phyloP scores from a whole-genome alignment of 345 rosid genomes.

The Citropsis articulata region DNA sequence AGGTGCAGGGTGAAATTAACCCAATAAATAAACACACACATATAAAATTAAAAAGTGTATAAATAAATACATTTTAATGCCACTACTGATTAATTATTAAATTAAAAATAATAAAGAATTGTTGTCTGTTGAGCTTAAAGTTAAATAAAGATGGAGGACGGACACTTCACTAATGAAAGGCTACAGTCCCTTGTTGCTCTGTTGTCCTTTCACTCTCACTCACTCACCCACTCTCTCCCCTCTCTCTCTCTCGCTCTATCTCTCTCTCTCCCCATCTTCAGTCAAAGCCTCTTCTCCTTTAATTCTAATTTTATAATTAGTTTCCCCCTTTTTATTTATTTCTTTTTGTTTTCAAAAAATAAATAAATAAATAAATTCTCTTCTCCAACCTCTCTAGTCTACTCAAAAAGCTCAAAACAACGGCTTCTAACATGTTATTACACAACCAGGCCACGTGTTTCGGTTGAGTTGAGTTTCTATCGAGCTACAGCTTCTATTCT shows the following conservation, averaged over 20 bases:
- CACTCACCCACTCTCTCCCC: too few species aligned
- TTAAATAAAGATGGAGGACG: too few species aligned
- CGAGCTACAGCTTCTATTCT: neutral
- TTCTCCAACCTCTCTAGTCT: neutral
- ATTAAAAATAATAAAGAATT: too few species aligned
- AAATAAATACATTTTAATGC: too few species aligned
- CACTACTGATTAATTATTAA: too few species aligned
- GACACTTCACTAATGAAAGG: too few species aligned
- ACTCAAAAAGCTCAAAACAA: neutral
- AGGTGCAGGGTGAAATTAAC: too few species aligned
- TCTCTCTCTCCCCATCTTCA: neutral
- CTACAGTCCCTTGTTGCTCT: too few species aligned
- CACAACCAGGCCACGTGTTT: neutral
- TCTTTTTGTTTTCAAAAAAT: neutral
- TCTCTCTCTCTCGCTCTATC: too few species aligned
- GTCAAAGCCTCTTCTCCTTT: neutral
- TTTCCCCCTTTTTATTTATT: slow-evolving; percentile 2
- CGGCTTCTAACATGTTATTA: neutral
- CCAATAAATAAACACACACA: too few species aligned
- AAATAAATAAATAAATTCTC: slow-evolving; percentile 7
- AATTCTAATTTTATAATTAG: neutral
- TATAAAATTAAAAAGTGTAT: too few species aligned
- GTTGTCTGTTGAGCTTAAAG: too few species aligned
- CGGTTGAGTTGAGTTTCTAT: neutral
- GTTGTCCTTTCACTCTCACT: neutral